Conservation (phyloP, 495 filamentous ascomycete genomes). For the Lineolata rhizophorae region DNA sequence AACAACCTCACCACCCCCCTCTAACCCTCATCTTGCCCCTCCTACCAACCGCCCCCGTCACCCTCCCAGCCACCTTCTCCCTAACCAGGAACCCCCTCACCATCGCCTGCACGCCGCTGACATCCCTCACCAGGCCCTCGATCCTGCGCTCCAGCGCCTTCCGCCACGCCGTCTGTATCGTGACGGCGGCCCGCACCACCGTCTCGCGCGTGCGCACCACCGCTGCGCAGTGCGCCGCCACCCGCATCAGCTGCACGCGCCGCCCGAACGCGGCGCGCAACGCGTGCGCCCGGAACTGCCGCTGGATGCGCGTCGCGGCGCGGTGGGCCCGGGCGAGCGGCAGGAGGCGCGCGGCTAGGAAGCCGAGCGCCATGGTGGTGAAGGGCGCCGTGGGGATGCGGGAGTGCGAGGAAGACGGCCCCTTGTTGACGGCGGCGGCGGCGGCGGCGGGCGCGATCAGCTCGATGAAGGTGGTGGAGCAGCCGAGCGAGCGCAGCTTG, state of each 20-base stretch:
- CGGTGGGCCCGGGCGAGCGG: conserved; percentile 25
- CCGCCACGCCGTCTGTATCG: conserved; percentile 22
- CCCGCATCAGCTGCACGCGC: conserved; percentile 9
- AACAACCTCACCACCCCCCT: background rate
- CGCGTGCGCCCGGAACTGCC: conserved; percentile 14
- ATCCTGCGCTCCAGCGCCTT: conserved; percentile 11
- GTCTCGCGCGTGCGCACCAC: conserved; percentile 14
- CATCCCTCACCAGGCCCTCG: conserved; percentile 10
- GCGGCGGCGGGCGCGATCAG: conserved; percentile 7
- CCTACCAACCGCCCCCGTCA: conserved; percentile 5
- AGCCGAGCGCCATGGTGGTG: conserved; percentile 32
- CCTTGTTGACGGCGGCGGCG: conserved; percentile 4
- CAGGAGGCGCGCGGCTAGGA: conserved; percentile 40
- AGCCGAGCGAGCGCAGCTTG: conserved; percentile 16
- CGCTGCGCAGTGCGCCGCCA: conserved; percentile 16
- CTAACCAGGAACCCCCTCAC: conserved; percentile 18
- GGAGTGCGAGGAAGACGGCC: conserved; percentile 3
- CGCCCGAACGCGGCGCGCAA: conserved; percentile 1
- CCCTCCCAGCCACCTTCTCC: conserved; percentile 5
- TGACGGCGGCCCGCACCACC: conserved; percentile 12
- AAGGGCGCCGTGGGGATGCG: conserved; percentile 24
- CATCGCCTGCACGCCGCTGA: conserved; percentile 16
- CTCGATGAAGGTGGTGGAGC: conserved; percentile 16
- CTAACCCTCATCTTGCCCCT: conserved; percentile 1
- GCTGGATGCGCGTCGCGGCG: conserved; percentile 31